Evolutionary conservation across 169 alveolate species (phyloP).

Genomic region (Plasmodium ovale): DNA sequence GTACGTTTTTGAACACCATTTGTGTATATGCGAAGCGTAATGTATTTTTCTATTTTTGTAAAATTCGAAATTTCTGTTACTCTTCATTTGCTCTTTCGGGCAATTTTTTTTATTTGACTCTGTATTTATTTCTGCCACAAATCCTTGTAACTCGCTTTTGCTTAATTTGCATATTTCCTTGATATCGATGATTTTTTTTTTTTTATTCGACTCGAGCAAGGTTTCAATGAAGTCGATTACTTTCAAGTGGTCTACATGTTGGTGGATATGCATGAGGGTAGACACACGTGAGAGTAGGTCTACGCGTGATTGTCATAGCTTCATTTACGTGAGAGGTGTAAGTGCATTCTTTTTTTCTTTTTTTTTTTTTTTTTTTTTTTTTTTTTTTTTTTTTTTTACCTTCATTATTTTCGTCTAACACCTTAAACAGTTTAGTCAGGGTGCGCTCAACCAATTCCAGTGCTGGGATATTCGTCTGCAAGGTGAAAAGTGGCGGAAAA

Average conservation of each 20-base stretch:
- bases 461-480: constrained; percentile 67
- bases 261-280: background rate
- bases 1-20: constrained; percentile 76
- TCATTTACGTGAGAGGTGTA: background rate
- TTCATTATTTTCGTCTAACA: constrained; percentile 75
- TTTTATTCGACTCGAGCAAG: constrained; percentile 53
- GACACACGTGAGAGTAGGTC: too few species aligned
- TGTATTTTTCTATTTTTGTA: constrained; percentile 57
- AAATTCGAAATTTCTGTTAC: constrained; percentile 43
- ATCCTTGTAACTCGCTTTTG: constrained; percentile 71
- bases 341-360: too few species aligned
- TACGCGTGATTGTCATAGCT: too few species aligned
- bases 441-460: constrained; percentile 68
- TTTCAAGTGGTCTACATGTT: constrained; percentile 28
- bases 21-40: constrained; percentile 73
- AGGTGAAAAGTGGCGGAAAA: too few species aligned
- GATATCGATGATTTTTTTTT: constrained; percentile 70
- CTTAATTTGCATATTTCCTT: constrained; percentile 74
- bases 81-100: constrained; percentile 23
- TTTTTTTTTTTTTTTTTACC: constrained; percentile 14
- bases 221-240: constrained; percentile 74
- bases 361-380: background rate
- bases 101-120: constrained; percentile 1
- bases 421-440: constrained; percentile 68
- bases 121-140: constrained; percentile 73